Evolutionary conservation across 257 asterid genomes (phyloP), one percentile per base, ranked within the genome.

Genomic region (Fraxinus americana): DNA sequence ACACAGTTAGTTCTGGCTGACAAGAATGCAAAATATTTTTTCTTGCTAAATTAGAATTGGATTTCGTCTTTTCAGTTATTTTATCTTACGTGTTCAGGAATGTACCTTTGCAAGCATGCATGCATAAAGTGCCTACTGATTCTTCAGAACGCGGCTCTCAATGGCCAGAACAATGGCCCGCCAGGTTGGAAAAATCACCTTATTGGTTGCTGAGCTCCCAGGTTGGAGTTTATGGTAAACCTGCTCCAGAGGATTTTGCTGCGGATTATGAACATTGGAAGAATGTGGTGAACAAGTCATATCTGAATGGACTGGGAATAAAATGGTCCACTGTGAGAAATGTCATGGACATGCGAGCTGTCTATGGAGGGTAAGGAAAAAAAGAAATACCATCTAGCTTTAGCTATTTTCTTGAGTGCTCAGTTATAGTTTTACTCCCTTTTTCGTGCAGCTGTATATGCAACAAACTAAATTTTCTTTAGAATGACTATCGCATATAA

Each of bases 341-440:
- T 82, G 97, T 77, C 78, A 95, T 95, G 99, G 99, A 95, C 85
- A 93, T 95, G 99, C 91, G 97, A 79, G 91, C 99, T 39, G 88
- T 95, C 82, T 93, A 93, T 80, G 99, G 99, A 91, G 99, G 99
- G 99, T 95, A 88, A 87, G 91, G 36, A 29, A 78, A 67, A 70
- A 78, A 67, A 70, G 35, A 63, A 32, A 32, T 16, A 19, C 25
- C 65, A 54, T 17, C 65, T 59, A 6, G 30, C 12, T 61, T 29
- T n/a, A 61, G 67, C 32, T 61, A 61, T 21, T 61, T 21, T 23
- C 16, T 23, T 23, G 13, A n/a, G 67, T 5, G 69, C 2, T 11
- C 17, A 63, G 17, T 23, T 4, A 63, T 9, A 21, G 2, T 63
- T 25, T 25, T 25, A 34, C 68, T 25, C 65, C 29, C 29, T 57